Evolutionary conservation across 78 protist genomes (phyloP).

Genomic region (Pigoraptor vietnamica): DNA sequence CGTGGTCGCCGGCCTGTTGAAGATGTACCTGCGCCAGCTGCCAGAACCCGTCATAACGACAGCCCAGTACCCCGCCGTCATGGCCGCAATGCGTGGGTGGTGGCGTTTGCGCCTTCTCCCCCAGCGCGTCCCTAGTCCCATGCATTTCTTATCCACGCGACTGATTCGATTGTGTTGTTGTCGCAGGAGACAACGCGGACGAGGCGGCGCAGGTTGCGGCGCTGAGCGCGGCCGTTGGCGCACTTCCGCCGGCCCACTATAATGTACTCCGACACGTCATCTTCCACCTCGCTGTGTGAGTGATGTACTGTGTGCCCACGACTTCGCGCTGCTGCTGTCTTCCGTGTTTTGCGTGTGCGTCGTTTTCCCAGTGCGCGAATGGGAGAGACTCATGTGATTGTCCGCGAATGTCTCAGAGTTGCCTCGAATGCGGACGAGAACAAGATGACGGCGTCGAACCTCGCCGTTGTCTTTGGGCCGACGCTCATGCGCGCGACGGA

Average conservation of each 20-base stretch:
- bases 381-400: too few relatives aligned
- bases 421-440: neutral
- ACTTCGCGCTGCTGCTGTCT: too few relatives aligned
- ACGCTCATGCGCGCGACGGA: neutral
- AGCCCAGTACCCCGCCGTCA: neutral
- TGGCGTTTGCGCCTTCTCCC: neutral
- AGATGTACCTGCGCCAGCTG: conserved; percentile 11
- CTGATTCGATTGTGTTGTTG: too few relatives aligned
- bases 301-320: neutral
- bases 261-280: neutral
- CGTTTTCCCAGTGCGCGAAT: too few relatives aligned
- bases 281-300: neutral
- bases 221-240: neutral
- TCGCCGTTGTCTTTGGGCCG: conserved; percentile 11
- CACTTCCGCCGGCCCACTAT: neutral
- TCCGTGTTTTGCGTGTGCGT: too few relatives aligned
- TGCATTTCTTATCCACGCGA: too few relatives aligned
- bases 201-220: neutral
- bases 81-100: neutral
- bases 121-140: too few relatives aligned
- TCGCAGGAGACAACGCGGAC: neutral
- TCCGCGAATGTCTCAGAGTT: too few relatives aligned
- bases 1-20: conserved; percentile 12
- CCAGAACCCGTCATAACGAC: conserved; percentile 6
- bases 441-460: neutral